Conservation (phyloP, 176 grass and related monocot species). For the Phoenix dactylifera region DNA sequence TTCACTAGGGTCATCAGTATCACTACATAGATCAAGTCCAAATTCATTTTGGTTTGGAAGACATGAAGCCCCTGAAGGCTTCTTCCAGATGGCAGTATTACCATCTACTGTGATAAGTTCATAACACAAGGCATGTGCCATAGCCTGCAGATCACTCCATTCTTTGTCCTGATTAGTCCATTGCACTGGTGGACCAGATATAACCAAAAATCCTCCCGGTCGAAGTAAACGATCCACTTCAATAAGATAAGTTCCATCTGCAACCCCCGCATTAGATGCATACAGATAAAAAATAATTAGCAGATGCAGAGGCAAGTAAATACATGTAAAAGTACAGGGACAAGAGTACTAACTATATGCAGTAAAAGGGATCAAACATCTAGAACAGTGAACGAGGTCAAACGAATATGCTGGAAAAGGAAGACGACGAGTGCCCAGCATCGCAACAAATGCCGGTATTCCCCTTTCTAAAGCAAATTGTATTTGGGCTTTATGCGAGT, state of each 20-base stretch:
- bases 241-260: slow-evolving; percentile 92
- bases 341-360: slow-evolving; percentile 55
- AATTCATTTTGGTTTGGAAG: slow-evolving; percentile 51
- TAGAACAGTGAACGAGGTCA: slow-evolving; percentile 87
- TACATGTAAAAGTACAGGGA: slow-evolving; percentile 1
- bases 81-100: slow-evolving; percentile 91
- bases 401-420: slow-evolving; percentile 76
- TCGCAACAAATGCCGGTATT: slow-evolving; percentile 85
- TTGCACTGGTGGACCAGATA: slow-evolving; percentile 74
- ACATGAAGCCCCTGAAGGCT: slow-evolving; percentile 41
- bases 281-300: neutral
- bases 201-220: slow-evolving; percentile 71
- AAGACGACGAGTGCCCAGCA: slow-evolving; percentile 69
- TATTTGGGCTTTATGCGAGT: slow-evolving; percentile 98
- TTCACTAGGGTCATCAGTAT: slow-evolving; percentile 65
- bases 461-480: slow-evolving; percentile 92
- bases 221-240: slow-evolving; percentile 84
- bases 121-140: slow-evolving; percentile 55
- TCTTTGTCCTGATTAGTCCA: slow-evolving; percentile 82
- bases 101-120: slow-evolving; percentile 57
- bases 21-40: slow-evolving; percentile 45
- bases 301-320: slow-evolving; percentile 8
- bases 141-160: slow-evolving; percentile 57
- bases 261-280: slow-evolving; percentile 17
- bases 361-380: slow-evolving; percentile 88